phyloP scores from a whole-genome alignment of 768 basidiomycete genomes.

The Strobilomyces confusus region DNA sequence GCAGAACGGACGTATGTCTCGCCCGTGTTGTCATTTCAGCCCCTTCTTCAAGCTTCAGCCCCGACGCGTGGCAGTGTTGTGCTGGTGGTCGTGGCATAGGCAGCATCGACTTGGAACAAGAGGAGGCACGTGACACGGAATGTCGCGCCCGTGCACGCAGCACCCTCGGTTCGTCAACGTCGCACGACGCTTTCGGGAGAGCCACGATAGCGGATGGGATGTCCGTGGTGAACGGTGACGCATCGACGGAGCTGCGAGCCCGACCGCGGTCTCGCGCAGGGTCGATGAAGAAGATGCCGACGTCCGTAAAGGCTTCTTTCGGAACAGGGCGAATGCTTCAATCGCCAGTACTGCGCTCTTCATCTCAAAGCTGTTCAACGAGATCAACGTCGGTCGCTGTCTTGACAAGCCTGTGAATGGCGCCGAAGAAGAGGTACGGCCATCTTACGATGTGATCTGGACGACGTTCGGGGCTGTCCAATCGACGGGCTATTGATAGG shows the following conservation, averaged over 20 bases:
- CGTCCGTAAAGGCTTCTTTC: slow-evolving; percentile 15
- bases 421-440: background rate
- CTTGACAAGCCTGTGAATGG: slow-evolving; percentile 36
- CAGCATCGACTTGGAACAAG: slow-evolving; percentile 18
- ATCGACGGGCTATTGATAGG: slow-evolving; percentile 53
- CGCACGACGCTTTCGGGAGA: background rate
- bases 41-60: slow-evolving; percentile 4
- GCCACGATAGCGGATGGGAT: slow-evolving; percentile 1
- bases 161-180: background rate
- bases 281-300: slow-evolving; percentile 9
- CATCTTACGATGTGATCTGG: slow-evolving; percentile 54
- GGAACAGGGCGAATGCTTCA: slow-evolving; percentile 64
- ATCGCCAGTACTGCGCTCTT: slow-evolving; percentile 87
- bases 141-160: slow-evolving; percentile 2
- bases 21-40: background rate
- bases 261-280: slow-evolving; percentile 5
- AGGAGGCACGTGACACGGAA: slow-evolving; percentile 19
- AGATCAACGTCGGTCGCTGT: slow-evolving; percentile 66
- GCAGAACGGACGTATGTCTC: slow-evolving; percentile 14
- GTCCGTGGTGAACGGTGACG: background rate
- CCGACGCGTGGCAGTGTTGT: slow-evolving; percentile 22
- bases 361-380: slow-evolving; percentile 91
- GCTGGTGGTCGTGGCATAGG: slow-evolving; percentile 29
- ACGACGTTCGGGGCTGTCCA: slow-evolving; percentile 46
- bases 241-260: background rate